Percentiles rank a stretch among this genome's conserved stretches.
phyloP scores from a whole-genome alignment of 345 rosid species.

The Eucalyptus guilfoylei region DNA sequence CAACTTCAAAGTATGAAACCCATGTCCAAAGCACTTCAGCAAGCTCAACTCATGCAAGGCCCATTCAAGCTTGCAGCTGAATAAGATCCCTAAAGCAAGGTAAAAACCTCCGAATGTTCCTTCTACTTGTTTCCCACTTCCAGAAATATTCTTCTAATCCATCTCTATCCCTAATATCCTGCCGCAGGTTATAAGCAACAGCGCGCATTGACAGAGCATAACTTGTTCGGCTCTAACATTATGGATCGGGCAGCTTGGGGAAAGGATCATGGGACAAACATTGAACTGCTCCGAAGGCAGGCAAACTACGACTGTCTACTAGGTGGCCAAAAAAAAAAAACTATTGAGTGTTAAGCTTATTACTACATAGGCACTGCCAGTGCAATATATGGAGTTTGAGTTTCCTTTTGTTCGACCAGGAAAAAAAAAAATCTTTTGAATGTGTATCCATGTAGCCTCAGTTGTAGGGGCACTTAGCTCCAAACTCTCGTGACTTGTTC shows the following conservation, averaged over 20 bases:
- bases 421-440: not conserved
- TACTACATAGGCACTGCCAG: not conserved
- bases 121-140: not conserved
- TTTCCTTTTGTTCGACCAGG: not conserved
- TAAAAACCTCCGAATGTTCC: not conserved
- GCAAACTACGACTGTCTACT: not conserved
- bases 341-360: not conserved
- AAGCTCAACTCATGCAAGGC: slow-evolving; percentile 28
- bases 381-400: not conserved
- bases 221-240: not conserved
- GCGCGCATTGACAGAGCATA: not conserved
- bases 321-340: not conserved
- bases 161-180: not conserved
- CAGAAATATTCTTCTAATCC: not conserved
- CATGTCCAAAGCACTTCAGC: slow-evolving; percentile 20
- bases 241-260: not conserved
- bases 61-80: slow-evolving; percentile 45
- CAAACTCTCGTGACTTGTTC: not conserved
- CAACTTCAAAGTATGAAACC: slow-evolving; percentile 27
- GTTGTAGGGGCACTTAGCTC: not conserved
- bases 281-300: not conserved
- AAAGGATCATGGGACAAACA: not conserved
- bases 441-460: not conserved
- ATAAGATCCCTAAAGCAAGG: not conserved
- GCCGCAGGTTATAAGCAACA: not conserved